phyloP scores from a whole-genome alignment of 495 filamentous ascomycete genomes.

The Platismatia glauca region DNA sequence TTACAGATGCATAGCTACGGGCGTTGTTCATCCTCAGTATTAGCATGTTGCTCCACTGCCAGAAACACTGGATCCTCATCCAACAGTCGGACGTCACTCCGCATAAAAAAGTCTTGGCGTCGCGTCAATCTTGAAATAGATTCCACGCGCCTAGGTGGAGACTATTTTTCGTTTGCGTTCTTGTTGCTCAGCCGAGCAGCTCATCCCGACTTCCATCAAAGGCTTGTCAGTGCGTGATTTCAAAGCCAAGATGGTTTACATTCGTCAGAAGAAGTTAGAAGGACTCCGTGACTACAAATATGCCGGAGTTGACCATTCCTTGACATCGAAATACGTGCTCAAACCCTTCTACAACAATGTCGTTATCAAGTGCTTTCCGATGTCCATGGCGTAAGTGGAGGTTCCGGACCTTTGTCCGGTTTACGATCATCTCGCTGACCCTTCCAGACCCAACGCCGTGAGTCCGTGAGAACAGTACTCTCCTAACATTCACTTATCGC shows the following conservation, averaged over 20 bases:
- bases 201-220: not conserved
- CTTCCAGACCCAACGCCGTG: not conserved
- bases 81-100: not conserved
- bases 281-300: constrained; percentile 89
- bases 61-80: not conserved
- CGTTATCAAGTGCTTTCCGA: constrained; percentile 88
- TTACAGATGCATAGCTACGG: constrained; percentile 8
- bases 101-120: constrained; percentile 10
- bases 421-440: not conserved
- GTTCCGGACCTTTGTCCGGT: not conserved
- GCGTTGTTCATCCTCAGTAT: not conserved
- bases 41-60: not conserved
- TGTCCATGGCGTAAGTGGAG: constrained; percentile 73
- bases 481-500: not conserved
- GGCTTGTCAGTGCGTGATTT: not conserved
- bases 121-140: not conserved
- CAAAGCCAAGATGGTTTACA: constrained; percentile 60
- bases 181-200: too few species aligned
- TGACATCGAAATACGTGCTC: constrained; percentile 80
- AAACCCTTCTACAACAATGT: constrained; percentile 97
- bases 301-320: constrained; percentile 77
- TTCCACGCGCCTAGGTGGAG: not conserved
- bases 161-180: not conserved
- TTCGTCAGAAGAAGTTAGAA: constrained; percentile 81
- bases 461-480: not conserved